Base-by-base conservation (phyloP, 2,329 filamentous ascomycete genomes). In the Phyllosticta paracitricarpa region DNA sequence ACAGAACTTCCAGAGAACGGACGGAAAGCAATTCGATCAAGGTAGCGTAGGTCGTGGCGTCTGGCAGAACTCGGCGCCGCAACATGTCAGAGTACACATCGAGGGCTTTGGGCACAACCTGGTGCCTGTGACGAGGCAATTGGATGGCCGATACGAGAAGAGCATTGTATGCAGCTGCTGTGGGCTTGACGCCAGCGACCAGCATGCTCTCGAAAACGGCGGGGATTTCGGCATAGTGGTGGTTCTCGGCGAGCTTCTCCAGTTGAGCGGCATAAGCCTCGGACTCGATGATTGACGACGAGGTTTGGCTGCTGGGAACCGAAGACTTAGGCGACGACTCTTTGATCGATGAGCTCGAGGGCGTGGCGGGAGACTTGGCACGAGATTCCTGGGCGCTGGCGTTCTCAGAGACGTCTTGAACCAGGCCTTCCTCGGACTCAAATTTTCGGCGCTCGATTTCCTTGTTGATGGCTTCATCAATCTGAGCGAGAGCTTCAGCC, bases 81-180 rank as follows among this genome's bases (percentile, higher is more conserved):
- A 96, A 85, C 94, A 99, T 97, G 72, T 97, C 92, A 17, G 91
- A 88, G 74, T 97, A 99, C 58, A 99, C 89, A 77, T 96, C 92
- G 58, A 97, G 82, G 4, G 91, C 91, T 78, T 96, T 96, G 64
- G 91, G 88, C 14, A 96, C 89, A 58, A 94, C 85, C 76, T 95
- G 89, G 59, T 88, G 88, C 74, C 87, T 89, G 73, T 89, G 87
- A 25, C 81, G 80, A 7, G 92, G 89, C 19, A 97, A 82, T 67
- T 90, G 83, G 64, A 97, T 90, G 14, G 91, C 91, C 5, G 94
- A 90, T 68, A 87, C 82, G 53, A 99, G 79, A 54, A 99, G 81
- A 57, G 91, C 89, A 72, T 97, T 97, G 81, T 99, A 99, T n/a
- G 93, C 89, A 55, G 85, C 81, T 56, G 90, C 85, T 6, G 88